Conservation (phyloP, 306 rosid species). For the Phaseolus lunatus region DNA sequence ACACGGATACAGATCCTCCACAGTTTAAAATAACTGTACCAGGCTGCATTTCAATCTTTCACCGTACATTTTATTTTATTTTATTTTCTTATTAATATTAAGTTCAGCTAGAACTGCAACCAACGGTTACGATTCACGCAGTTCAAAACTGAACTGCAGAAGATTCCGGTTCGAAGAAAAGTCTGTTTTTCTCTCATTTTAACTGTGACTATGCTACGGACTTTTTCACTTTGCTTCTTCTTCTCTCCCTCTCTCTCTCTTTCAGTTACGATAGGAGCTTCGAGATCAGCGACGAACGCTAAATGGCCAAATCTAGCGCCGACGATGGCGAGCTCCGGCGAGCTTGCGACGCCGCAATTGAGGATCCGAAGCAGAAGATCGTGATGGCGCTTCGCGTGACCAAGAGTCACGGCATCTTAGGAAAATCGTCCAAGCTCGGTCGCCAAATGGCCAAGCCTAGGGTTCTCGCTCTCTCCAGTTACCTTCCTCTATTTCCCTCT, state of each 20-base stretch:
- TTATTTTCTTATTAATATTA: no score
- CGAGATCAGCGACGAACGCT: conserved; percentile 42
- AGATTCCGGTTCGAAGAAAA: not conserved
- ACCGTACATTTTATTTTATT: not conserved
- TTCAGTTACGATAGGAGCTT: conserved; percentile 3
- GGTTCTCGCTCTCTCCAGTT: conserved; percentile 98
- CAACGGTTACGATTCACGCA: not conserved
- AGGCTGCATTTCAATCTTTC: not conserved
- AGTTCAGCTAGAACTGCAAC: no score
- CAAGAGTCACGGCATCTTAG: conserved; percentile 80
- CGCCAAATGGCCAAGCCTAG: conserved; percentile 98
- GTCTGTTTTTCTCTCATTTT: not conserved
- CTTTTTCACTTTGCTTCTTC: not conserved
- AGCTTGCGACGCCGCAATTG: conserved; percentile 92
- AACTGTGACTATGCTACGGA: not conserved
- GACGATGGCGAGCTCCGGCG: conserved; percentile 94
- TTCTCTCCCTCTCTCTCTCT: conserved; percentile 24
- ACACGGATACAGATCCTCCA: not conserved
- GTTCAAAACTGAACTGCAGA: not conserved
- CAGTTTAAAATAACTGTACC: no score
- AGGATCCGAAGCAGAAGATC: conserved; percentile 80
- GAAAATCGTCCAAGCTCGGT: conserved; percentile 79
- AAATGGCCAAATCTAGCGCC: conserved; percentile 94
- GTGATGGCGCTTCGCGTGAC: conserved; percentile 85
- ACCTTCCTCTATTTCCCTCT: conserved; percentile 30